phyloP scores from a whole-genome alignment of 2,329 filamentous ascomycete species.

The Periconia sp. region DNA sequence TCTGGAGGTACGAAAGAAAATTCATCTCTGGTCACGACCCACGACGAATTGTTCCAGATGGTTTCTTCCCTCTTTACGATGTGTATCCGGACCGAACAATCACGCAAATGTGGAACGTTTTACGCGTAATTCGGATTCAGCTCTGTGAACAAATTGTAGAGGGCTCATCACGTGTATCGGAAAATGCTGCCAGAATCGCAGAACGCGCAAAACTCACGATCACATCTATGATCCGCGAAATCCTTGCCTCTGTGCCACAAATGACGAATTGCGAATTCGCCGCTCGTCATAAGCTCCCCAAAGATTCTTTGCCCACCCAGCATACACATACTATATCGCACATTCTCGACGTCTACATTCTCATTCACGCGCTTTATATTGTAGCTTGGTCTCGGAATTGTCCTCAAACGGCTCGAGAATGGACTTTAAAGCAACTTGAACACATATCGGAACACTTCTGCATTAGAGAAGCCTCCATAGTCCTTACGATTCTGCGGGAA shows the following conservation, averaged over 20 bases:
- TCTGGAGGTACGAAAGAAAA: constrained; percentile 20
- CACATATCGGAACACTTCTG: constrained; percentile 18
- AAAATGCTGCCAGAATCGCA: constrained; percentile 1
- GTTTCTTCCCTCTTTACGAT: constrained; percentile 36
- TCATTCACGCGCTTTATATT: constrained; percentile 18
- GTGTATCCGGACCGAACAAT: constrained; percentile 34
- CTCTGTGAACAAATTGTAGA: constrained; percentile 35
- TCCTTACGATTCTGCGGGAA: constrained; percentile 9
- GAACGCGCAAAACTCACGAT: constrained; percentile 22
- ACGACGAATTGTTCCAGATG: constrained; percentile 8
- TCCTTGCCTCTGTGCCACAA: constrained; percentile 40
- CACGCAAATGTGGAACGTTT: constrained; percentile 40
- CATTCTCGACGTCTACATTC: constrained; percentile 19
- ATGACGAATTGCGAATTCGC: constrained; percentile 31
- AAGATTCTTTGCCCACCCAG: neutral
- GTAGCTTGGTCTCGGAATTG: constrained; percentile 15
- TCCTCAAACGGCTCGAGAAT: constrained; percentile 6
- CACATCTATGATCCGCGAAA: constrained; percentile 29
- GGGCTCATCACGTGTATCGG: constrained; percentile 4
- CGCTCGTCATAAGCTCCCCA: constrained; percentile 22
- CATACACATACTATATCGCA: constrained; percentile 18
- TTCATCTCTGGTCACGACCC: constrained; percentile 5
- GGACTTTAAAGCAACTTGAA: constrained; percentile 14
- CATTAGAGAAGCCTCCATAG: constrained; percentile 15
- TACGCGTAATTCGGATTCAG: constrained; percentile 37